Conservation (phyloP, 805 yeast genomes). For the Metschnikowia borealis region DNA sequence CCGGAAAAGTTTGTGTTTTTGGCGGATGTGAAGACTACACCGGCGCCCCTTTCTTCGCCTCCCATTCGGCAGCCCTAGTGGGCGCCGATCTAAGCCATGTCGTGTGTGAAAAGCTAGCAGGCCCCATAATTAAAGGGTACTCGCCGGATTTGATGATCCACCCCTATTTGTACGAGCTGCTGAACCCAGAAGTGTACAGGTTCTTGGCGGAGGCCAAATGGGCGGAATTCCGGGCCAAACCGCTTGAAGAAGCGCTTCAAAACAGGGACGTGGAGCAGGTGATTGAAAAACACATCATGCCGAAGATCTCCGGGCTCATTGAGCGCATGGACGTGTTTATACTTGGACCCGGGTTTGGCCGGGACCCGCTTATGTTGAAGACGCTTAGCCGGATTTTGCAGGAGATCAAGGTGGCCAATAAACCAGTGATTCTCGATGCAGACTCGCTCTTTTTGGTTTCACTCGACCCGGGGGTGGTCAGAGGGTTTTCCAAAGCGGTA, state of each 20-base stretch:
- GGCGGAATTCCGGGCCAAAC: conserved; percentile 12
- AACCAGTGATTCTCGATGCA: conserved; percentile 85
- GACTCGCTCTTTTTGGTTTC: conserved; percentile 76
- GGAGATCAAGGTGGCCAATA: conserved; percentile 49
- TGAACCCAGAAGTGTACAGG: conserved; percentile 23
- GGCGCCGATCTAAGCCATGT: conserved; percentile 91
- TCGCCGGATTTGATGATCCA: conserved; percentile 96
- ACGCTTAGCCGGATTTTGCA: conserved; percentile 55
- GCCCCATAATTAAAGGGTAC: conserved; percentile 76
- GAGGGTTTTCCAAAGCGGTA: conserved; percentile 56
- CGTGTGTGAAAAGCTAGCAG: conserved; percentile 79
- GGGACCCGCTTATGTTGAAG: conserved; percentile 66
- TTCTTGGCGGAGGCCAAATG: conserved; percentile 21
- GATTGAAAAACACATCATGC: conserved; percentile 45
- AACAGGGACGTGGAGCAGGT: conserved; percentile 25
- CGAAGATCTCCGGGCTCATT: conserved; percentile 53
- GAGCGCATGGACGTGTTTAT: conserved; percentile 73
- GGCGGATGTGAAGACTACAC: conserved; percentile 97
- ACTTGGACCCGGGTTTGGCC: conserved; percentile 91
- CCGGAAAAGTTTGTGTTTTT: conserved; percentile 78
- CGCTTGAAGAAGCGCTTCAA: conserved; percentile 23
- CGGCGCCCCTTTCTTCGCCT: conserved; percentile 93
- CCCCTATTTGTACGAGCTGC: conserved; percentile 67
- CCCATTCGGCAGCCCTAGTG: conserved; percentile 74
- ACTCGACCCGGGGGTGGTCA: conserved; percentile 49